Evolutionary conservation across 768 basidiomycete species (phyloP), one percentile per base, ranked within the genome.

Genomic region (Naganishia antarctica): DNA sequence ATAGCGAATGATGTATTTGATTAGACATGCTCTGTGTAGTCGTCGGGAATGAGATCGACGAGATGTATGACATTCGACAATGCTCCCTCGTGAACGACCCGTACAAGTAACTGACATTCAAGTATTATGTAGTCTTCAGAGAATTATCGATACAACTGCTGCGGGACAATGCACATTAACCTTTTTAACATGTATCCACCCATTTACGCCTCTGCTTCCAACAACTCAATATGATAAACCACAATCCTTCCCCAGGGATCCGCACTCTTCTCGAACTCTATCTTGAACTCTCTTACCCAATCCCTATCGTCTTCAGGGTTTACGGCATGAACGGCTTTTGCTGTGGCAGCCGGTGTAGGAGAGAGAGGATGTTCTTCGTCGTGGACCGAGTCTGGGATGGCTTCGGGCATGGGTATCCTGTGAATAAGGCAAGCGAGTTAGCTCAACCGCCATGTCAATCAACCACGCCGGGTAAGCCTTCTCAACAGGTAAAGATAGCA

Each of bases 201-300:
- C n/a, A n/a, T n/a, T 51, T 34, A 29, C 34, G 21, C n/a, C n/a
- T 51, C 28, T 31, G 50, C 50, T 34, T 57, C 32, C 63, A 77
- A 60, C 6, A 75, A 47, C 66, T 77, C 76, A 13, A 77, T 48
- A 28, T 66, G 64, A 63, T 77, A 77, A 1, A 77, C 45, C 13
- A 70, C 72, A 11, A 75, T 67, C 45, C 76, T 45, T 15, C 74
- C 76, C 65, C 72, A 71, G 21, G 73, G 69, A 69, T 77, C 76
- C 46, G 72, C 72, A n/a, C 66, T 70, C 64, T 68, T 69, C 63
- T 77, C 76, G 49, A 77, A 77, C 43, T 73, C 74, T 15, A 75
- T 49, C 65, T 73, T 75, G 63, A 77, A 26, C 60, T 77, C 73
- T 4, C 68, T 70, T n/a, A 77, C 26, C 47, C 45, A 60, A 16